phyloP scores from a whole-genome alignment of 768 basidiomycete genomes.

The Mycena pura region DNA sequence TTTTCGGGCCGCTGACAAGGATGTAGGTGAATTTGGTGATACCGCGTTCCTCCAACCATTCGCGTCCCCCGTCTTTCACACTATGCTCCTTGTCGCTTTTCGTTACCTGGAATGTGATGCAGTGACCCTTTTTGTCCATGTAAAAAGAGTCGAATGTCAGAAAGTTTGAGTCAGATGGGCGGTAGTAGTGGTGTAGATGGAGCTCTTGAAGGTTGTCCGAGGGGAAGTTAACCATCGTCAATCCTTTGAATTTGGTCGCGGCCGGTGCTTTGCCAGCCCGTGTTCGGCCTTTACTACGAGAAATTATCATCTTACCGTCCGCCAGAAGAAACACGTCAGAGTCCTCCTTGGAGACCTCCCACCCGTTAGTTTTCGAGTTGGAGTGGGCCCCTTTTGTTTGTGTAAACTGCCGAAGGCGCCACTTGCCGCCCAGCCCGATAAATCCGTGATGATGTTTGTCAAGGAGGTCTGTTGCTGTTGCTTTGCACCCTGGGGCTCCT shows the following conservation, averaged over 20 bases:
- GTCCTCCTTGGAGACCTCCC: conserved; percentile 1
- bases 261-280: background rate
- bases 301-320: background rate
- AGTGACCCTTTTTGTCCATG: background rate
- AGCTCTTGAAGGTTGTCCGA: background rate
- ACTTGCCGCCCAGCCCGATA: conserved; percentile 1
- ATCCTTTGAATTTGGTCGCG: background rate
- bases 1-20: conserved; percentile 1
- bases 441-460: conserved; percentile 3
- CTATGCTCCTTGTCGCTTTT: too few species aligned
- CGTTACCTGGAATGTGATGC: too few species aligned
- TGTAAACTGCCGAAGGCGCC: background rate
- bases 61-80: too few species aligned
- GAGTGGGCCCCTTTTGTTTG: background rate
- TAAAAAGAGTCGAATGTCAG: too few species aligned
- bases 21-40: background rate
- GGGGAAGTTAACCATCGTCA: conserved; percentile 1
- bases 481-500: conserved; percentile 7
- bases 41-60: background rate
- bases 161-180: too few species aligned
- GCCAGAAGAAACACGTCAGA: conserved; percentile 5
- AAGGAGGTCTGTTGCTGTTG: background rate
- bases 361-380: too few species aligned
- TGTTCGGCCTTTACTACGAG: background rate
- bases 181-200: background rate